Conservation (phyloP, 2,329 filamentous ascomycete species). For the Ophiosphaerella korrae region DNA sequence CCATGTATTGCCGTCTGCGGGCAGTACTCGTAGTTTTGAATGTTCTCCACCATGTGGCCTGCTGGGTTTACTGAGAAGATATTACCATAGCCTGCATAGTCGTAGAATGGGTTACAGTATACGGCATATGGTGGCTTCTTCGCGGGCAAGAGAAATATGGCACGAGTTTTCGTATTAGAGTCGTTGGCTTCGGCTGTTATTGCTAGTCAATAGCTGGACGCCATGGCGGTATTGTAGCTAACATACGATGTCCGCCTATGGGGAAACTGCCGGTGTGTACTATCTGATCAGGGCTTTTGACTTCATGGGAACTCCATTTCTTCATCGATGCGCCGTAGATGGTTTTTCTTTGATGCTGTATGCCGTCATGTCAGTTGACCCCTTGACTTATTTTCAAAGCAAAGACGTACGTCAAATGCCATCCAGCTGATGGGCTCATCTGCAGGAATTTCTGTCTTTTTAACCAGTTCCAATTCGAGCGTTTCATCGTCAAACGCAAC, state of each 20-base stretch:
- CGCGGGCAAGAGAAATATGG: conserved; percentile 85
- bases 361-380: conserved; percentile 16
- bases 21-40: conserved; percentile 76
- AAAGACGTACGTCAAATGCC: conserved; percentile 74
- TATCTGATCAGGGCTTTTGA: conserved; percentile 77
- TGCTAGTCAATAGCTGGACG: conserved; percentile 6
- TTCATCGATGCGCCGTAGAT: conserved; percentile 93
- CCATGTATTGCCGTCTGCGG: conserved; percentile 75
- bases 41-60: conserved; percentile 66
- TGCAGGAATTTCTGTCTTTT: conserved; percentile 78
- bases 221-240: background rate
- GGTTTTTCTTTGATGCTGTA: conserved; percentile 77
- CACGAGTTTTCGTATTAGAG: conserved; percentile 77
- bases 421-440: conserved; percentile 94
- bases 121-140: conserved; percentile 78
- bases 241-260: conserved; percentile 75
- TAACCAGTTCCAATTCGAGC: conserved; percentile 73
- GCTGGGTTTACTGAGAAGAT: conserved; percentile 67
- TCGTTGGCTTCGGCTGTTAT: conserved; percentile 68
- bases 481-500: conserved; percentile 85
- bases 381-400: background rate
- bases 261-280: conserved; percentile 72
- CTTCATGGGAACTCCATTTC: conserved; percentile 84
- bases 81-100: conserved; percentile 80
- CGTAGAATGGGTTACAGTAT: conserved; percentile 91